A percentile compares a stretch with the other conserved stretches of the same genome.
These are phyloP conservation scores for Inga leiocalycina DNA, from an alignment of 306 rosid species.

Conservation along the genomic window DNA sequence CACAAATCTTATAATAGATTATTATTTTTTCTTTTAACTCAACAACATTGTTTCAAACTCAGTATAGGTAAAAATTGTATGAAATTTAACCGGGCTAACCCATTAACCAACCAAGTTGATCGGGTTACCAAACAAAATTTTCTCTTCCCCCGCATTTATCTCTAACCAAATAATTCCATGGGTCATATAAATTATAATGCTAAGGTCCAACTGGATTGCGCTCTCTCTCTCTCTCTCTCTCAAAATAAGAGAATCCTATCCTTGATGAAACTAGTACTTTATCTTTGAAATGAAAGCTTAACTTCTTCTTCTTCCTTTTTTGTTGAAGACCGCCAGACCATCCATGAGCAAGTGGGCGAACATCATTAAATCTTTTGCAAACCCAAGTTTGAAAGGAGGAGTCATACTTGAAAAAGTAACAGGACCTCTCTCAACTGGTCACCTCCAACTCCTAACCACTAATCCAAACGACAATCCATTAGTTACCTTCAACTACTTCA, in stretches of 20 bases:
- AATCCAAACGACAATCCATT: not conserved
- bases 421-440: not conserved
- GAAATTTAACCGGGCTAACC: no score
- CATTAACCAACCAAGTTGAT: no score
- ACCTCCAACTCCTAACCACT: not conserved
- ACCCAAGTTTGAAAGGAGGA: slow-evolving; percentile 51
- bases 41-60: no score
- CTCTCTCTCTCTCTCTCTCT: not conserved
- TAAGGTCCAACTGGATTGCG: not conserved
- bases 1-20: no score
- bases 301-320: not conserved
- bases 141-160: no score
- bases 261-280: not conserved
- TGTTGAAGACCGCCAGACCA: not conserved
- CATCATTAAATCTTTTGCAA: slow-evolving; percentile 14
- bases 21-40: no score
- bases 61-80: no score
- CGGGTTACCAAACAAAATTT: no score
- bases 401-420: not conserved
- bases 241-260: not conserved
- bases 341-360: not conserved
- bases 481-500: not conserved
- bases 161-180: not conserved
- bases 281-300: not conserved
- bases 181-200: not conserved